These are phyloP conservation scores for Boletales sp. DNA, from an alignment of 768 basidiomycete genomes.

Conservation along the genomic window DNA sequence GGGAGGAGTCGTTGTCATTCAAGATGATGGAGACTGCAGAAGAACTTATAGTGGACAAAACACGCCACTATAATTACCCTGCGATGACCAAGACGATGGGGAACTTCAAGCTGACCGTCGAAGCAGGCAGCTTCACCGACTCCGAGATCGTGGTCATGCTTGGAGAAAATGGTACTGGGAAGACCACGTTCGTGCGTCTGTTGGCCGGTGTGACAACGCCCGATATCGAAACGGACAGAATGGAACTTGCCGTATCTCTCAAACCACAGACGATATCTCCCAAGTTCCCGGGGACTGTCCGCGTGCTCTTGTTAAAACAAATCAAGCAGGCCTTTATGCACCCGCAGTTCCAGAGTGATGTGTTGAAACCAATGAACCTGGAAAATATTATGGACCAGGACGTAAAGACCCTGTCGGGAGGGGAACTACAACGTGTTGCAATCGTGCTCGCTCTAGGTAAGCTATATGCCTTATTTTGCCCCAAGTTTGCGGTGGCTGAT, in stretches of 20 bases:
- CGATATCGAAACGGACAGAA: slow-evolving; percentile 78
- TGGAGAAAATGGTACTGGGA: slow-evolving; percentile 98
- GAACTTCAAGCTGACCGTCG: slow-evolving; percentile 90
- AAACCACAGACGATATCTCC: slow-evolving; percentile 99
- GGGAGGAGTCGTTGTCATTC: slow-evolving; percentile 92
- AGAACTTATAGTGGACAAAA: slow-evolving; percentile 82
- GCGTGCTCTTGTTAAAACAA: slow-evolving; percentile 89
- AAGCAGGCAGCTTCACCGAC: slow-evolving; percentile 91
- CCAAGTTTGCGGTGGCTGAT: slow-evolving; percentile 4
- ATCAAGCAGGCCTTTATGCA: slow-evolving; percentile 98
- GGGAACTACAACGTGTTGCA: slow-evolving; percentile 96
- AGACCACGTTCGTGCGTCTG: slow-evolving; percentile 96
- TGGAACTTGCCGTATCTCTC: slow-evolving; percentile 82
- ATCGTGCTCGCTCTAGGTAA: slow-evolving; percentile 88
- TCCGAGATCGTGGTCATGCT: slow-evolving; percentile 99
- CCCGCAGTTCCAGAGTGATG: slow-evolving; percentile 99
- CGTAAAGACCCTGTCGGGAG: slow-evolving; percentile 96
- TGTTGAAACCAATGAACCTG: slow-evolving; percentile 94
- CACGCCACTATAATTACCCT: slow-evolving; percentile 88
- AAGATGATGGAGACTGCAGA: slow-evolving; percentile 98
- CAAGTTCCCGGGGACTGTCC: slow-evolving; percentile 95
- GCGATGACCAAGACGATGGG: slow-evolving; percentile 97
- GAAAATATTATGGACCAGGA: slow-evolving; percentile 97
- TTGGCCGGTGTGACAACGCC: slow-evolving; percentile 85
- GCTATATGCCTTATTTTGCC: slow-evolving; percentile 5